Evolutionary conservation across 2,329 filamentous ascomycete genomes (phyloP).

Genomic region (Phoma sp.): DNA sequence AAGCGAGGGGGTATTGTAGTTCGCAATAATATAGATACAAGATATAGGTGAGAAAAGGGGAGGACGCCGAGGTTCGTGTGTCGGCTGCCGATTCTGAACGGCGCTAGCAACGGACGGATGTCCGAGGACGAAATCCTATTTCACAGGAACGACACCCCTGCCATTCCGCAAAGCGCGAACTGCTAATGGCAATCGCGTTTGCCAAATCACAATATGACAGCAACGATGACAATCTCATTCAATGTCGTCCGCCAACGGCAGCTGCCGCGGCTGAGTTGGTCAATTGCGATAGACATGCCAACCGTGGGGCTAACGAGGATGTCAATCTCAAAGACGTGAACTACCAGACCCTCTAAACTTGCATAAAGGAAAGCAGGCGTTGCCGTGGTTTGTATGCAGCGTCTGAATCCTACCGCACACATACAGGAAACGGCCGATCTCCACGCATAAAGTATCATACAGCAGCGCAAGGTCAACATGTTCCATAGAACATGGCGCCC

Average conservation of each 20-base stretch:
- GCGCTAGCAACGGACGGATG: background rate
- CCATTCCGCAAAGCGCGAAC: background rate
- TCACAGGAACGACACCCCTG: background rate
- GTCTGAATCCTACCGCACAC: background rate
- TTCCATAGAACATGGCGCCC: background rate
- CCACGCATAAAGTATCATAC: background rate
- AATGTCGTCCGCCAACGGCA: background rate
- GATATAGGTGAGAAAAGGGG: background rate
- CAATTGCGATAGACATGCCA: background rate
- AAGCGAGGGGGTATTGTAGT: background rate
- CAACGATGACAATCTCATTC: background rate
- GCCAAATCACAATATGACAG: background rate
- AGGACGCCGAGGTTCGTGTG: background rate
- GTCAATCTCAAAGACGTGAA: background rate
- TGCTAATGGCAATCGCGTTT: background rate
- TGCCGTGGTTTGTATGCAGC: background rate
- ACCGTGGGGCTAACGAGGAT: background rate
- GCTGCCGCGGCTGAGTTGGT: background rate
- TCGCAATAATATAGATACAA: background rate
- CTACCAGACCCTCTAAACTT: background rate
- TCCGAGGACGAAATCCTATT: slow-evolving; percentile 12
- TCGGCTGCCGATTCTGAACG: slow-evolving; percentile 2
- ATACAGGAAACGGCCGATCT: background rate
- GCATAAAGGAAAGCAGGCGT: background rate
- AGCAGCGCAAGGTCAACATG: too few relatives aligned